A percentile compares a stretch with the other conserved stretches of the same genome.
Conservation (phyloP, 441 rosid species). For the Geranium incanum region DNA sequence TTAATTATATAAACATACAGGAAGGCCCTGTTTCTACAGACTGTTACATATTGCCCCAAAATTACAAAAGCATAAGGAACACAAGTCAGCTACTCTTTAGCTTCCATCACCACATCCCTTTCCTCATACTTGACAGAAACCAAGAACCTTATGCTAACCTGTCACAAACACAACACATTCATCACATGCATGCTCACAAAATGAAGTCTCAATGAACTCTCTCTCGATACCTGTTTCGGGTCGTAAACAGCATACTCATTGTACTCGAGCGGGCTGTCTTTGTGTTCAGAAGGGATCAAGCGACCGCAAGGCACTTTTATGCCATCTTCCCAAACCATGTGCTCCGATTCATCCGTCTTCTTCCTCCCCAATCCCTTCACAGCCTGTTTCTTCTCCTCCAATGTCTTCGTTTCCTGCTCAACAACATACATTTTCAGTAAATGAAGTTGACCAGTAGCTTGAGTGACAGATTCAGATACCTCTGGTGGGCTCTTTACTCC, state of each 20-base stretch:
- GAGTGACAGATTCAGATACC: constrained; percentile 20
- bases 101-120: constrained; percentile 31
- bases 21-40: too few species aligned
- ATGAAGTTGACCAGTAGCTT: too few species aligned
- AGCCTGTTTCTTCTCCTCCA: constrained; percentile 55
- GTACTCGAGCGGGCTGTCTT: constrained; percentile 62
- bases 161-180: constrained; percentile 9
- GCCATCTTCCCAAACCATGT: constrained; percentile 51
- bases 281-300: constrained; percentile 48
- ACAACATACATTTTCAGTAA: neutral
- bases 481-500: constrained; percentile 46
- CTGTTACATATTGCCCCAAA: too few species aligned
- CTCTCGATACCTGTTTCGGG: constrained; percentile 48
- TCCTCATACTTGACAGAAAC: constrained; percentile 67
- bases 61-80: too few species aligned
- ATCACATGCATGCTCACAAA: too few species aligned
- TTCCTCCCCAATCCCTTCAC: constrained; percentile 64
- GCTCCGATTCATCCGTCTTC: constrained; percentile 63
- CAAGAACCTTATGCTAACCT: constrained; percentile 65
- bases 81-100: constrained; percentile 21
- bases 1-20: too few species aligned
- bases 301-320: constrained; percentile 70
- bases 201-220: neutral
- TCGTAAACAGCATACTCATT: constrained; percentile 76
- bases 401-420: constrained; percentile 39